These are phyloP conservation scores for Fraxinus americana DNA, from an alignment of 257 asterid genomes.

Conservation along the genomic window DNA sequence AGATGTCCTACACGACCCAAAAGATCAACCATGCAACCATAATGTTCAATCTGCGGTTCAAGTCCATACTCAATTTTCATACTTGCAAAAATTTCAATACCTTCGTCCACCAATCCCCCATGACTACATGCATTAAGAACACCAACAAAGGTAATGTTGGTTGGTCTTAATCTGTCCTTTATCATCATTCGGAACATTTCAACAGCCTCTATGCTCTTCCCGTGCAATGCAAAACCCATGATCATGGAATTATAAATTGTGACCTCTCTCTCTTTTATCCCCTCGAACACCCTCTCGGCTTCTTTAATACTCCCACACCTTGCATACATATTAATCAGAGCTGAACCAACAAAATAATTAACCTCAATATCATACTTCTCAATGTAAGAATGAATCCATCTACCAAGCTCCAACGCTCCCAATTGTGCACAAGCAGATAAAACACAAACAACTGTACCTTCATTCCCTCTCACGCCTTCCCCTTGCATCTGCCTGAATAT, in stretches of 20 bases:
- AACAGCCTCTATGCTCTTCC: constrained; percentile 48
- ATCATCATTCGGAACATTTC: constrained; percentile 42
- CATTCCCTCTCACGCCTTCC: constrained; percentile 50
- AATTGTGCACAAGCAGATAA: constrained; percentile 58
- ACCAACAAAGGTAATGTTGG: constrained; percentile 44
- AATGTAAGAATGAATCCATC: constrained; percentile 56
- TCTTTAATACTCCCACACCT: constrained; percentile 55
- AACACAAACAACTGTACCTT: constrained; percentile 48
- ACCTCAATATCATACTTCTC: constrained; percentile 32
- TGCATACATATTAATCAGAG: constrained; percentile 56
- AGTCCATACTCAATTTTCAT: constrained; percentile 37
- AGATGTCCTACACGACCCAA: constrained; percentile 58
- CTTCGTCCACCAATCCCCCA: constrained; percentile 49
- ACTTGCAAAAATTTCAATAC: constrained; percentile 38
- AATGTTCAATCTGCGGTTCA: constrained; percentile 53
- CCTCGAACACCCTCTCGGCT: constrained; percentile 41
- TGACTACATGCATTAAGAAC: constrained; percentile 60
- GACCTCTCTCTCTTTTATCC: constrained; percentile 41
- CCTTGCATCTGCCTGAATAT: constrained; percentile 52
- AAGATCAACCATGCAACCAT: constrained; percentile 64
- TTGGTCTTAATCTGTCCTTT: constrained; percentile 42
- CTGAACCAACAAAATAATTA: constrained; percentile 52
- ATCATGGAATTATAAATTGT: constrained; percentile 56
- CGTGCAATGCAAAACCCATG: constrained; percentile 49
- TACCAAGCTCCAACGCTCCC: constrained; percentile 59